Base-by-base conservation (phyloP, 371 early-diverging fungal genomes). In the Rhizopus stolonifer region DNA sequence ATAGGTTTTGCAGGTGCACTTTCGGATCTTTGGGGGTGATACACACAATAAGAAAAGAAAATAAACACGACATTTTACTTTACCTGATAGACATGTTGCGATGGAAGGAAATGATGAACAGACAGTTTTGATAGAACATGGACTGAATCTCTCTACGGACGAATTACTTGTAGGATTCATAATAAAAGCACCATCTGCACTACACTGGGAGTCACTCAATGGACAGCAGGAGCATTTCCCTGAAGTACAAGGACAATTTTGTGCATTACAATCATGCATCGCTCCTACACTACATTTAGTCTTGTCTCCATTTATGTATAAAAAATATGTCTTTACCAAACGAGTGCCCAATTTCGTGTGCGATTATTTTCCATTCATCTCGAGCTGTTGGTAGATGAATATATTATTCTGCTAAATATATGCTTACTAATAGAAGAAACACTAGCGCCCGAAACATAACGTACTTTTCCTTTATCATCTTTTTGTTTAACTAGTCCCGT, bases 291-390 rank as follows among this genome's bases (percentile, higher is more conserved):
- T 14, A 42, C 21, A 22, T 3, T 32, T n/a, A 4, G 4, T 17
- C 4, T 4, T 25, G 22, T 21, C 46, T 50, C n/a, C n/a, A n/a
- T n/a, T n/a, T n/a, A n/a, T n/a, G n/a, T n/a, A n/a, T n/a, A n/a
- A n/a, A n/a, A n/a, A n/a, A n/a, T n/a, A n/a, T n/a, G n/a, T n/a
- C n/a, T n/a, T n/a, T 62, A 61, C 90, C 92, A 77, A 93, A 90
- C 36, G 83, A 88, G 67, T 97, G 96, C 2, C 96, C 98, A 61
- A 96, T 85, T 73, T 92, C 93, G 60, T 98, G 98, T n/a, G 96
- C 96, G 10, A 96, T 89, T 0, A 98, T 94, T 70, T 93, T 91
- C 95, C 95, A 98, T 60, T 93, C 93, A 42, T 86, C 87, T 11
- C 85, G 77, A 25, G 87, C 87, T 77, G 33, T 14, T 14, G 47